Evolutionary conservation across 768 basidiomycete species (phyloP), one percentile per base, ranked within the genome.

Genomic region (Exidia glandulosa): DNA sequence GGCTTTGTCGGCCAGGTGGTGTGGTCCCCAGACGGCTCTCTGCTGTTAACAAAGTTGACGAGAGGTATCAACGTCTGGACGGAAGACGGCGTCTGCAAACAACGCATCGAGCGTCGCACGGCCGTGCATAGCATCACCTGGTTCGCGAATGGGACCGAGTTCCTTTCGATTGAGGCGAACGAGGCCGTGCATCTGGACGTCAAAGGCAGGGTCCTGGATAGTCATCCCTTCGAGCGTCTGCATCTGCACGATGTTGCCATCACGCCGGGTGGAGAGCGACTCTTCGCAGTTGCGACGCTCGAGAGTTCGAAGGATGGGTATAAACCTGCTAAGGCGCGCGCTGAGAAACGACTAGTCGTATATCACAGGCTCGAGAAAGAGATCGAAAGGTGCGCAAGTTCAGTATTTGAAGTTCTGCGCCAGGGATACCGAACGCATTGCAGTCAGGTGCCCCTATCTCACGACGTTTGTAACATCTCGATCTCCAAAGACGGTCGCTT

Each of bases 1-100:
- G 85, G 84, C n/a, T 87, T 88, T 68, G 82, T 87, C 32, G 81
- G 83, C 33, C 87, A 88, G 70, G 87, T 88, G 32, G 86, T 85
- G 32, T 90, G 87, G 86, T 86, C 86, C 16, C 86, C 86, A 0
- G 78, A 75, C 33, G 86, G 87, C 16, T 76, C 77, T 56, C 69
- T 76, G 55, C 73, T 90, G 6, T 69, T 90, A 12, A 87, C 86
- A 2, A 87, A 86, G 71, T 75, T 86, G 55, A 74, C 72, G 45
- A 77, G 82, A 58, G 82, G 80, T 13, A 76, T 88, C 62, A 88
- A 87, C 71, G 74, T 88, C 34, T 90, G 87, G 87, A 83, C 61
- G 79, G 29, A 60, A 32, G 32, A 85, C 59, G 86, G 86, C 56
- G 84, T 87, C 34, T 87, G 85, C 65, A 78, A 74, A 59, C 80